These are phyloP conservation scores for Apophysomyces variabilis DNA, from an alignment of 371 early-diverging fungal species.

Conservation along the genomic window DNA sequence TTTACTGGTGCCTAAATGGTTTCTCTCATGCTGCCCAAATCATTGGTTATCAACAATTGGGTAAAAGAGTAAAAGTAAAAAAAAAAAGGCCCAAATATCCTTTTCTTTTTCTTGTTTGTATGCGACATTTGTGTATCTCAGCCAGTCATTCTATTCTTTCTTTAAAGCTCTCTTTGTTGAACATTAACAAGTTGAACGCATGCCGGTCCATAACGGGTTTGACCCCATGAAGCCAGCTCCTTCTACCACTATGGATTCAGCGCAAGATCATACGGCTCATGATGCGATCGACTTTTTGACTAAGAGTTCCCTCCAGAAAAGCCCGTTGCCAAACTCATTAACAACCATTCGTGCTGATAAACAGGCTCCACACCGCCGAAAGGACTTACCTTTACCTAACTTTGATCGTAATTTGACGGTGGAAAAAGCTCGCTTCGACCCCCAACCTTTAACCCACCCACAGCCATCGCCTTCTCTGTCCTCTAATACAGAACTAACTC, in stretches of 20 bases:
- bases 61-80: no score
- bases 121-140: background rate
- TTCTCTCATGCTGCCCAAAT: no score
- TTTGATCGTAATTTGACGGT: conserved; percentile 45
- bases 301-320: background rate
- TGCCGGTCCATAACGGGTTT: conserved; percentile 3
- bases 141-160: background rate
- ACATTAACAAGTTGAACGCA: background rate
- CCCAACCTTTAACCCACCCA: conserved; percentile 23
- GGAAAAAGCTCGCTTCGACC: conserved; percentile 44
- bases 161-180: background rate
- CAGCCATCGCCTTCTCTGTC: background rate
- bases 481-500: background rate
- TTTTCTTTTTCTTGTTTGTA: background rate
- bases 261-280: background rate
- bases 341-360: conserved; percentile 36
- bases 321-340: conserved; percentile 18
- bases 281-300: background rate
- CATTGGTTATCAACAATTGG: no score
- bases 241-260: background rate
- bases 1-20: no score
- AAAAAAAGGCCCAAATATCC: background rate
- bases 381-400: conserved; percentile 32
- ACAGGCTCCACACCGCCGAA: conserved; percentile 28
- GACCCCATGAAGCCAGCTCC: background rate